Base-by-base conservation (phyloP, 2,329 filamentous ascomycete genomes). In the Didymella sp. region DNA sequence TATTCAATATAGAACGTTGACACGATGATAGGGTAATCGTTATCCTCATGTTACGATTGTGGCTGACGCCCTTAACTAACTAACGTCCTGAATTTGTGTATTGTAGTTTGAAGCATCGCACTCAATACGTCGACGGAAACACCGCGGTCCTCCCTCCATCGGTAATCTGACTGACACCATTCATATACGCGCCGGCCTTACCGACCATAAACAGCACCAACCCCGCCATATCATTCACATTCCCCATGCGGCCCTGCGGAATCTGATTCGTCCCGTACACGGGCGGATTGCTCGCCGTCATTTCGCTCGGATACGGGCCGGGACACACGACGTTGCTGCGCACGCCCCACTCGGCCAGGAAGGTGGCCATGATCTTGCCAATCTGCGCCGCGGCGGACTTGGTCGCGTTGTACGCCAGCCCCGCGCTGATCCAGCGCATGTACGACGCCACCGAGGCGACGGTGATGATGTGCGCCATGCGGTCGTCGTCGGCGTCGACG, bases 171-270 rank as follows among this genome's bases (percentile, higher is more conserved):
- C 82, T 75, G 51, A 74, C 79, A 0, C 84, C 84, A 69, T 86
- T 86, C 47, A 82, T 75, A 69, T 85, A 86, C 12, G 76, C 77
- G 1, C 81, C 82, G 6, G 78, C 79, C 37, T 79, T 81, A 3
- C 80, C 78, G 9, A 82, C 78, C 50, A 85, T 70, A 58, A 83
- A 85, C 33, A 84, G 55, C 2, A 83, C 75, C 15, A 82, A 73
- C 13, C 79, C 82, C 0, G 78, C 78, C 28, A 85, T 74, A 59
- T 85, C 82, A 37, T 81, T 78, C 9, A 70, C 62, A 4, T 62
- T 65, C 0, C 80, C 79, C 64, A 76, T 70, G 17, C 79, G 54
- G 0, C 76, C 79, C 64, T 74, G 73, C 13, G 78, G 77, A 11
- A 79, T 60, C 59, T 75, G 63, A 33, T 63, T 65, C 19, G 73